phyloP scores from a whole-genome alignment of 208 protist genomes.

The Leishmania arabica region DNA sequence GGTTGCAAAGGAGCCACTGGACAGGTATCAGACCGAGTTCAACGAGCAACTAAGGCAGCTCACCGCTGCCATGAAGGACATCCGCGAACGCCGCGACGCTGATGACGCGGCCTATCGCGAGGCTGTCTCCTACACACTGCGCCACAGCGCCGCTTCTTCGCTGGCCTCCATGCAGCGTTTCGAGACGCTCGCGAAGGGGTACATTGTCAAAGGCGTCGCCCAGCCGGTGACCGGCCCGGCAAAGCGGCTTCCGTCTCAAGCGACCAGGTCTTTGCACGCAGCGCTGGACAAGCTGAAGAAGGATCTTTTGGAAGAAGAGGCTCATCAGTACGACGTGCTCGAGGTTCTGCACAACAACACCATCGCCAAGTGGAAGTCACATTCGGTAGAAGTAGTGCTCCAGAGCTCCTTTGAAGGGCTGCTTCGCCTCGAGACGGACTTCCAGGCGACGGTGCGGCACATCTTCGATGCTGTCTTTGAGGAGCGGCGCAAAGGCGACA shows the following conservation, averaged over 20 bases:
- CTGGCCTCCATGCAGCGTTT: slow-evolving; percentile 61
- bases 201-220: slow-evolving; percentile 35
- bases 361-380: slow-evolving; percentile 73
- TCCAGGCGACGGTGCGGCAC: slow-evolving; percentile 72
- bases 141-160: slow-evolving; percentile 39
- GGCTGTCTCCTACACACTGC: slow-evolving; percentile 45
- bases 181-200: slow-evolving; percentile 60
- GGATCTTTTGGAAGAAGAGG: slow-evolving; percentile 76
- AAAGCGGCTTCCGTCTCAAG: slow-evolving; percentile 17
- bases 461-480: slow-evolving; percentile 74
- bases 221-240: neutral
- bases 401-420: slow-evolving; percentile 79
- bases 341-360: slow-evolving; percentile 70
- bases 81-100: slow-evolving; percentile 56
- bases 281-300: slow-evolving; percentile 47
- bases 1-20: slow-evolving; percentile 68
- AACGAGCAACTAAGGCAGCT: slow-evolving; percentile 84
- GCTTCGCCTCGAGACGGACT: slow-evolving; percentile 75
- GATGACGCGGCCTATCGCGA: slow-evolving; percentile 57
- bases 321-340: slow-evolving; percentile 71
- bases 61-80: slow-evolving; percentile 71
- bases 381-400: slow-evolving; percentile 75
- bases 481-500: slow-evolving; percentile 61
- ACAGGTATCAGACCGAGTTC: slow-evolving; percentile 79
- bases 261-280: slow-evolving; percentile 27